Evolutionary conservation across 176 grass and related monocot species (phyloP).

Genomic region (Pharus latifolius): DNA sequence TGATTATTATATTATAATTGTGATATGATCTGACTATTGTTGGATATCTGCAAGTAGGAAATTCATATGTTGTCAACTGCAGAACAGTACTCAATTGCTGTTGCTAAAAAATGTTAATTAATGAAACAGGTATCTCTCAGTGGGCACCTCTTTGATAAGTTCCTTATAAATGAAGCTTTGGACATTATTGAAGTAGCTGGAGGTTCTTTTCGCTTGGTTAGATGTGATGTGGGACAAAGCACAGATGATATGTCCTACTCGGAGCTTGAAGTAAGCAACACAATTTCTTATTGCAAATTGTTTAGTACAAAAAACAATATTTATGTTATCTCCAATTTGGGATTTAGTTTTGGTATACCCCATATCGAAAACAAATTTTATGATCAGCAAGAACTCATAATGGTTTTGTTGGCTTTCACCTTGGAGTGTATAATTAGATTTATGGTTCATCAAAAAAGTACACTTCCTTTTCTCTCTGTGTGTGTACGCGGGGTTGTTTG

Average conservation of each 20-base stretch:
- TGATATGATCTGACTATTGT: not conserved
- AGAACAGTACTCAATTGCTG: not conserved
- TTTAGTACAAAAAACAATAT: not conserved
- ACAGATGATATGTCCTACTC: conserved; percentile 75
- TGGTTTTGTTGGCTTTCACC: not conserved
- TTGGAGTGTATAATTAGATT: not conserved
- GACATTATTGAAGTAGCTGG: conserved; percentile 83
- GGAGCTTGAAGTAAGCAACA: conserved; percentile 77
- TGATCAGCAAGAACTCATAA: not conserved
- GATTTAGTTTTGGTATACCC: not conserved
- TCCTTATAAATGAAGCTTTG: conserved; percentile 90
- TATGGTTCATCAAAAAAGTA: not conserved
- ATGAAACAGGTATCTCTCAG: conserved; percentile 77
- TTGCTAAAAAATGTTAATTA: not conserved
- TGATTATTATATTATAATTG: conserved; percentile 1
- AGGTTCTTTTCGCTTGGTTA: conserved; percentile 77
- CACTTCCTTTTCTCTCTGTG: not conserved
- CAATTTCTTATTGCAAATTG: not conserved
- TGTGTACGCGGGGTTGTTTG: too few species aligned
- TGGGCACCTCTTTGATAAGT: conserved; percentile 94
- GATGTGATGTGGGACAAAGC: conserved; percentile 84
- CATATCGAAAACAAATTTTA: not conserved
- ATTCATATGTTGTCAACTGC: not conserved
- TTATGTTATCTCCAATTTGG: not conserved
- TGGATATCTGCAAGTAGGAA: not conserved